Base-by-base conservation (phyloP, 2,329 filamentous ascomycete genomes). In the Cladophialophora chaetospira region DNA sequence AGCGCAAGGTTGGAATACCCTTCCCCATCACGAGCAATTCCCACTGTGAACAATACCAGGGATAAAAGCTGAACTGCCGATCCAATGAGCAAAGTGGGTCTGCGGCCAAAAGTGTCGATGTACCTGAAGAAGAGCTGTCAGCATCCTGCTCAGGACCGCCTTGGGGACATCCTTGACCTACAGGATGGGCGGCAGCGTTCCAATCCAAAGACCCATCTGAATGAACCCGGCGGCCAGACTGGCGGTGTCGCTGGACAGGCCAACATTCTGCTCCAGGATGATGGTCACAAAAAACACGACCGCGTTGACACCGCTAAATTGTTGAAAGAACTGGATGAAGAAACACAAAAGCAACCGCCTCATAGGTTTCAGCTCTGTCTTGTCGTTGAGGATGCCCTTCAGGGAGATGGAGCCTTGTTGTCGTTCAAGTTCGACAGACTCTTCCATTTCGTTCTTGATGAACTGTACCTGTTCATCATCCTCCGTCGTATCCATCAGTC, bases 341-440 rank as follows among this genome's bases (percentile, higher is more conserved):
- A 75, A 70, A 21, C 76, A 74, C 0, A 79, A 67, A 38, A 77
- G 60, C 72, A 68, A 49, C 72, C 75, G 11, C 69, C 61, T 58
- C 73, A 78, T 43, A 4, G 46, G 31, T 15, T 56, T 49, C 6
- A 56, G 21, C 17, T 42, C 33, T 17, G 45, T 50, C 35, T 50
- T 56, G 46, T 56, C 53, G 33, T 50, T 47, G 33, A 53, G 19
- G 11, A 58, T 33, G 31, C 42, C 47, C 48, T 67, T 76, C 82
- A 87, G 2, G 77, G 80, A 31, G 75, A 77, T 79, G 6, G 78
- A 81, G 43, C 25, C 31, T 23, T 83, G 74, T 1, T 77, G 73
- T 49, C 79, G 80, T 65, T 85, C 82, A 0, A 83, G 81, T 3
- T 82, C 78, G 52, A 87, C 85, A 28, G 83, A 86, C 42, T 71